phyloP scores from a whole-genome alignment of 2,329 filamentous ascomycete genomes.

The Pseudogymnoascus sp. region DNA sequence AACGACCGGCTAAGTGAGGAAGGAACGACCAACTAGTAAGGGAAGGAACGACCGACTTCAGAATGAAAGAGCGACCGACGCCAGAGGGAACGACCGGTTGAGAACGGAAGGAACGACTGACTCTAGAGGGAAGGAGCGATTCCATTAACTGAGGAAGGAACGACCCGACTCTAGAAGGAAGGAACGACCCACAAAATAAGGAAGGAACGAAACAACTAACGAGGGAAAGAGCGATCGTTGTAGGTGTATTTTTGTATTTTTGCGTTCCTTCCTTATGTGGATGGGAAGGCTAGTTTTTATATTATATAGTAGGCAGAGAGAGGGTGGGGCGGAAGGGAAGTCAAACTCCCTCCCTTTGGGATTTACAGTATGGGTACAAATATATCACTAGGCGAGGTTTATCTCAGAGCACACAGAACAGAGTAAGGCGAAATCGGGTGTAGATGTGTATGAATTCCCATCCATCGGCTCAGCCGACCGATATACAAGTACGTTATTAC shows the following conservation, averaged over 20 bases:
- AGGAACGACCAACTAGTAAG: not conserved
- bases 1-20: not conserved
- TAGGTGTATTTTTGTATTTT: not conserved
- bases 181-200: not conserved
- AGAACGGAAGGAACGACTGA: not conserved
- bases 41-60: not conserved
- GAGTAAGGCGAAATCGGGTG: not conserved
- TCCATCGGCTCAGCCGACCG: slow-evolving; percentile 5
- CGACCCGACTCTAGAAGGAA: not conserved
- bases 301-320: no score
- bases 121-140: not conserved
- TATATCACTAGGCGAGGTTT: no score
- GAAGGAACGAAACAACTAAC: not conserved
- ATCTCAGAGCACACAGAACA: no score
- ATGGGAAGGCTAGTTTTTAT: no score
- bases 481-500: not conserved
- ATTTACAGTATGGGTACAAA: no score
- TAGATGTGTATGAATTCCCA: slow-evolving; percentile 5
- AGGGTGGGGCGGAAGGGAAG: not conserved
- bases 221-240: not conserved
- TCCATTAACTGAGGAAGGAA: not conserved
- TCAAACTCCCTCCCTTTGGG: no score
- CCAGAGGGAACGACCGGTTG: not conserved
- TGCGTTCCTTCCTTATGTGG: not conserved
- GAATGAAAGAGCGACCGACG: not conserved